A percentile compares a stretch with the other conserved stretches of the same genome.
These are phyloP conservation scores for Ogataea zsoltii DNA, from an alignment of 805 yeast genomes.

Conservation along the genomic window DNA sequence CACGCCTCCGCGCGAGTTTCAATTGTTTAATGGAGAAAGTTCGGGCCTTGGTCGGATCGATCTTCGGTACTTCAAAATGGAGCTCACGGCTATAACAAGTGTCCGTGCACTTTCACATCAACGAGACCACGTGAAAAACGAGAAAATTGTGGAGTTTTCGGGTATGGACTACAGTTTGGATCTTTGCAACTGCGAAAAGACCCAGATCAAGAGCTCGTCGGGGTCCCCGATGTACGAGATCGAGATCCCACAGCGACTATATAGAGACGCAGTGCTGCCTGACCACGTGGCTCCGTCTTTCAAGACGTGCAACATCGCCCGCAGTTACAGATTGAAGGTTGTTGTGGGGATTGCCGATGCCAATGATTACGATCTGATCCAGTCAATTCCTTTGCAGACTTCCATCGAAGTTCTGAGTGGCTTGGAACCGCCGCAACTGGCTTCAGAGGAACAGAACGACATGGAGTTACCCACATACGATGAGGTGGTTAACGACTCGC, in stretches of 20 bases:
- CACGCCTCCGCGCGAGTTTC: conserved; percentile 23
- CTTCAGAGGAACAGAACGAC: background rate
- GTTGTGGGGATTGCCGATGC: conserved; percentile 32
- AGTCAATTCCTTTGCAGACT: conserved; percentile 14
- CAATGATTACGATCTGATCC: conserved; percentile 10
- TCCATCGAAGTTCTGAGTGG: conserved; percentile 26
- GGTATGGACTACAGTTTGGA: conserved; percentile 37
- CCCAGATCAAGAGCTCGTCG: conserved; percentile 19
- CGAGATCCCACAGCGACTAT: conserved; percentile 44
- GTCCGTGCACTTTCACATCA: conserved; percentile 29
- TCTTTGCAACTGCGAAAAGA: conserved; percentile 35
- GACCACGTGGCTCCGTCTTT: conserved; percentile 54
- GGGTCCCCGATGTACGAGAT: conserved; percentile 37
- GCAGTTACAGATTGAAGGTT: conserved; percentile 43
- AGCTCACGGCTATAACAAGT: conserved; percentile 30
- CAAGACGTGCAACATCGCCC: conserved; percentile 52
- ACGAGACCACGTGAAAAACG: conserved; percentile 14
- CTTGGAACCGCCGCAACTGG: conserved; percentile 17
- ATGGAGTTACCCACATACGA: conserved; percentile 15
- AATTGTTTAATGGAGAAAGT: conserved; percentile 41
- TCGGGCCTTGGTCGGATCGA: conserved; percentile 50
- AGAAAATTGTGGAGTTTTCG: conserved; percentile 24
- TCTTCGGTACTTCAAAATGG: conserved; percentile 41
- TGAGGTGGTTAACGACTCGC: conserved; percentile 17
- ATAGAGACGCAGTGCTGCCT: conserved; percentile 45